Evolutionary conservation across 2,329 filamentous ascomycete genomes (phyloP), one percentile per base, ranked within the genome.

Genomic region (Aspergillus persii): DNA sequence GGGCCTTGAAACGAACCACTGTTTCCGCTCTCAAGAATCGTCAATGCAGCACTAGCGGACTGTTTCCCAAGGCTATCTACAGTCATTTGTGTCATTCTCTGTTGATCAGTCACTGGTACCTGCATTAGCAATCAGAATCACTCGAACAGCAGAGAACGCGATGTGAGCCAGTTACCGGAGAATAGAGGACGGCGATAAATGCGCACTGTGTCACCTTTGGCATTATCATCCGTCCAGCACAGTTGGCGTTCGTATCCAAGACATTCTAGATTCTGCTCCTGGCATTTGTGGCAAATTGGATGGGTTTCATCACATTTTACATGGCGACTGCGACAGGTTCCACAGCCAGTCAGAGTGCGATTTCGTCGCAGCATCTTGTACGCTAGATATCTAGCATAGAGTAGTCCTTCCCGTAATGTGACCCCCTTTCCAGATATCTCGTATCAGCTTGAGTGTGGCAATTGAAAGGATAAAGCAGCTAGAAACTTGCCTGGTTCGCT

Each of bases 281-380:
- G 52, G 27, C 59, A 61, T 8, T 29, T 47, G 15, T 58, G 48
- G 26, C 55, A 61, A 4, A 46, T 18, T 0, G 58, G 58, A 5
- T 51, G 50, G 15, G 50, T 27, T 47, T 61, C 58, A 31, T 57
- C 58, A 12, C 58, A 61, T 46, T 58, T 58, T 3, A 58, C 36
- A 36, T 58, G 59, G 9, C 59, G 59, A n/a, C 29, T 11, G 23
- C 59, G 59, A 33, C 59, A 58, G 27, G 59, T 53, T 15, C 51
- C 48, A 9, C 59, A 61, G 8, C 59, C 59, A 11, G 59, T 61
- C 2, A 61, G 27, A 9, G 55, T 48, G 48, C 56, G 59, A 41
- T 54, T 53, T 3, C 53, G 57, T 48, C 18, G 26, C 18, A 23
- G 15, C 46, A 48, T 48, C 8, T 3, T 48, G 46, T n/a, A 48